Conservation (phyloP, 75 land plant species). For the Sequoia sempervirens region DNA sequence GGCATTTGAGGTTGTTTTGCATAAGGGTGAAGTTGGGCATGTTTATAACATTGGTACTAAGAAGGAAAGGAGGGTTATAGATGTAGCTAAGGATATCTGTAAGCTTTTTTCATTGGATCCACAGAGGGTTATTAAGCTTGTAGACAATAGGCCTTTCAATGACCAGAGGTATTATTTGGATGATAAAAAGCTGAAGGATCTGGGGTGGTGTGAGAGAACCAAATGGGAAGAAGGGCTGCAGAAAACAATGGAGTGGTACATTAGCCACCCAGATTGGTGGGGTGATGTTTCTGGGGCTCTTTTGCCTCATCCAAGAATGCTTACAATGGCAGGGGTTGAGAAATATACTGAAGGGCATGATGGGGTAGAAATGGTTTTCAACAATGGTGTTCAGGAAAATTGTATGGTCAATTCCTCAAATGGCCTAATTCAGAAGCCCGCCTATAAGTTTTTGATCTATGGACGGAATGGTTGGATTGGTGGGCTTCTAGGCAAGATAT, state of each 20-base stretch:
- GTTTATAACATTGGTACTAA: conserved; percentile 75
- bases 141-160: conserved; percentile 73
- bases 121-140: conserved; percentile 45
- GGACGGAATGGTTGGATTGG: conserved; percentile 64
- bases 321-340: conserved; percentile 50
- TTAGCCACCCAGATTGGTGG: conserved; percentile 59
- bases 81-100: conserved; percentile 72
- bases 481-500: conserved; percentile 50
- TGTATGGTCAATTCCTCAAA: conserved; percentile 8
- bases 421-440: neutral
- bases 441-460: conserved; percentile 48
- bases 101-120: conserved; percentile 49
- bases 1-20: conserved; percentile 69
- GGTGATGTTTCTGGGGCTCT: conserved; percentile 77
- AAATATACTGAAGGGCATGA: conserved; percentile 16
- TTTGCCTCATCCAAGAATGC: conserved; percentile 66
- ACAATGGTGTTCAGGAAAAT: neutral
- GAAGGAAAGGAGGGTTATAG: conserved; percentile 68
- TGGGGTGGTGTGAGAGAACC: conserved; percentile 68
- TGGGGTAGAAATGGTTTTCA: neutral
- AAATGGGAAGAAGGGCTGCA: conserved; percentile 61
- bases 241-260: conserved; percentile 73
- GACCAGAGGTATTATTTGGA: conserved; percentile 73
- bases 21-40: conserved; percentile 67
- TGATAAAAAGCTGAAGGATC: conserved; percentile 50